Base-by-base conservation (phyloP, 495 filamentous ascomycete species). In the Chaetomium tenue region DNA sequence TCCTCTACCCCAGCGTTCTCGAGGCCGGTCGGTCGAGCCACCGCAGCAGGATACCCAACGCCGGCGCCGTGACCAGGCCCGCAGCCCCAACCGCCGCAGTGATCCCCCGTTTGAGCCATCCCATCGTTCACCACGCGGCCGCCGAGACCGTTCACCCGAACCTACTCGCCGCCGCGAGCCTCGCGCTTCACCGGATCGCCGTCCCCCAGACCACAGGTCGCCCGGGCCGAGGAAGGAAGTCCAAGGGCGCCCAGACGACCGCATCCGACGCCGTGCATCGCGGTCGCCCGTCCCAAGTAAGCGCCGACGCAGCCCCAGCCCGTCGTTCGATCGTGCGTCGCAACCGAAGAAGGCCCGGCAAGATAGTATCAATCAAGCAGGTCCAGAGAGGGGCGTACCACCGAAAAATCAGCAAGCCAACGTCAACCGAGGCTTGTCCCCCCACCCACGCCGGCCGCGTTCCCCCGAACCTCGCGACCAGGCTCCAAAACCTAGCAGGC, bases 241-340 rank as follows among this genome's bases (percentile, higher is more conserved):
- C 15, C 33, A 42, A 16, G 56, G 50, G 9, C 62, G 33, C 30
- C 59, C 50, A 3, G 63, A 33, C 9, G 56, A 48, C 33, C 63
- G 26, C 39, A 50, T 50, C 15, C 61, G 63, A 15, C 75, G 74
- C 23, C 60, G 64, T 64, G 69, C 65, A 57, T 71, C 69, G 6
- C 72, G 74, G 28, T 74, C 75, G 18, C 74, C 77, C 11, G 69
- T 63, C 37, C 71, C 75, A 58, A 64, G 63, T 57, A 79, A 79
- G 70, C 76, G 79, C 37, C 75, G 69, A 25, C 77, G 76, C 28
- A 78, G 71, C 66, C 73, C 70, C 20, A 76, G 72, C 57, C 70
- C 73, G 20, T 72, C 76, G 5, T 63, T 68, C 51, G 56, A 58
- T 56, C 68, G 66, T 23, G 28, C 58, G 30, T 66, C 68, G 50